A percentile compares a stretch with the other conserved stretches of the same genome.
phyloP scores from a whole-genome alignment of 345 rosid species.

The Camelina neglecta region DNA sequence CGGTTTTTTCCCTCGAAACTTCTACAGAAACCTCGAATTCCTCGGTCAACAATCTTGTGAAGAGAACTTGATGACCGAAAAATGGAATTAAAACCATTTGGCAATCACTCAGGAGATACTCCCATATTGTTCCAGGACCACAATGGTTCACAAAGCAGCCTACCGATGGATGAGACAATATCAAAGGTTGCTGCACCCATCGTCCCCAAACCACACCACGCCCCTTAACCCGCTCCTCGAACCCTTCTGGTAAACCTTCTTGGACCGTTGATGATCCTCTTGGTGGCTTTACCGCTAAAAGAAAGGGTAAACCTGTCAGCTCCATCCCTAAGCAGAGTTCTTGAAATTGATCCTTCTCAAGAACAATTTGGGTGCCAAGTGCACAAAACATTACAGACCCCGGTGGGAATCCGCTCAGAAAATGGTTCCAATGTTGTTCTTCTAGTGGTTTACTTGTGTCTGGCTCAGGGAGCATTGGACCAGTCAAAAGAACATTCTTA shows the following conservation, averaged over 20 bases:
- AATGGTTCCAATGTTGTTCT: conserved; percentile 53
- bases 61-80: background rate
- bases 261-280: conserved; percentile 48
- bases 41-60: background rate
- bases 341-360: conserved; percentile 67
- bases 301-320: conserved; percentile 60
- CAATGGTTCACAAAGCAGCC: background rate
- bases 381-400: conserved; percentile 63
- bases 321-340: conserved; percentile 71
- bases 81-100: background rate
- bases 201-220: background rate
- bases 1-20: background rate
- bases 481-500: conserved; percentile 60
- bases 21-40: background rate
- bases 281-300: conserved; percentile 64
- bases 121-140: background rate
- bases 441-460: conserved; percentile 40
- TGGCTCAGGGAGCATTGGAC: conserved; percentile 63
- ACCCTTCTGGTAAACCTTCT: conserved; percentile 74
- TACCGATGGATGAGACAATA: background rate
- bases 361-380: conserved; percentile 63
- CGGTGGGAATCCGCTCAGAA: conserved; percentile 51
- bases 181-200: background rate
- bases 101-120: background rate
- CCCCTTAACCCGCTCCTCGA: conserved; percentile 41